These are phyloP conservation scores for Hypomyces rosellus DNA, from an alignment of 2,329 filamentous ascomycete species.

Conservation along the genomic window DNA sequence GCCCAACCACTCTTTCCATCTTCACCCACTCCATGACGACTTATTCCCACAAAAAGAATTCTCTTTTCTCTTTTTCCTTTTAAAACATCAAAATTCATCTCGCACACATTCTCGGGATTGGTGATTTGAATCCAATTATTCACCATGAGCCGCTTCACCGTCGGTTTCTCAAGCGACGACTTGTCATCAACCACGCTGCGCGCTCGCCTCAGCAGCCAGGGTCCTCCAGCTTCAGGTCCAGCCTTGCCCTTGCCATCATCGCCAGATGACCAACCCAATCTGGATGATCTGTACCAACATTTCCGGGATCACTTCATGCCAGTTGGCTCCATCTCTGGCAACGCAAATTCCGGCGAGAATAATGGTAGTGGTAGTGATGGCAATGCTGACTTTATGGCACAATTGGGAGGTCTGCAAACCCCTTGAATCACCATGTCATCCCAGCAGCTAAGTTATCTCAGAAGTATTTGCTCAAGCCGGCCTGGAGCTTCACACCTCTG, in stretches of 20 bases:
- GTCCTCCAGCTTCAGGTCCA: slow-evolving; percentile 4
- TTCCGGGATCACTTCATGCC: slow-evolving; percentile 18
- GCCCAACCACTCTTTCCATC: background rate
- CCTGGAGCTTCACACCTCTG: slow-evolving; percentile 15
- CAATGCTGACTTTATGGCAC: slow-evolving; percentile 2
- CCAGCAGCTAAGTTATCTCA: slow-evolving; percentile 1
- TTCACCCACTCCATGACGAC: background rate
- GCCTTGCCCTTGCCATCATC: background rate
- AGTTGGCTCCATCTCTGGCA: background rate
- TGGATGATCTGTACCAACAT: slow-evolving; percentile 18
- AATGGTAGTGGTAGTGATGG: background rate
- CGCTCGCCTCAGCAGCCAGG: slow-evolving; percentile 22
- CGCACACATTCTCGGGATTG: no score
- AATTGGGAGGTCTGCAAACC: slow-evolving; percentile 16
- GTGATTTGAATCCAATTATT: background rate
- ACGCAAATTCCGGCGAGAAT: background rate
- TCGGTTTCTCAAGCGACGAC: background rate
- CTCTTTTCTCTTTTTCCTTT: background rate
- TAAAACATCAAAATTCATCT: background rate
- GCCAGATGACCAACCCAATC: background rate
- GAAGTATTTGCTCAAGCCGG: slow-evolving; percentile 21
- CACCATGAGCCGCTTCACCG: background rate
- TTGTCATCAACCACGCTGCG: slow-evolving; percentile 21
- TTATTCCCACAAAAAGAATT: background rate
- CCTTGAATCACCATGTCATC: no score